Evolutionary conservation across 2,329 filamentous ascomycete species (phyloP).

Genomic region (Graphilbum ipis-grandicollis): DNA sequence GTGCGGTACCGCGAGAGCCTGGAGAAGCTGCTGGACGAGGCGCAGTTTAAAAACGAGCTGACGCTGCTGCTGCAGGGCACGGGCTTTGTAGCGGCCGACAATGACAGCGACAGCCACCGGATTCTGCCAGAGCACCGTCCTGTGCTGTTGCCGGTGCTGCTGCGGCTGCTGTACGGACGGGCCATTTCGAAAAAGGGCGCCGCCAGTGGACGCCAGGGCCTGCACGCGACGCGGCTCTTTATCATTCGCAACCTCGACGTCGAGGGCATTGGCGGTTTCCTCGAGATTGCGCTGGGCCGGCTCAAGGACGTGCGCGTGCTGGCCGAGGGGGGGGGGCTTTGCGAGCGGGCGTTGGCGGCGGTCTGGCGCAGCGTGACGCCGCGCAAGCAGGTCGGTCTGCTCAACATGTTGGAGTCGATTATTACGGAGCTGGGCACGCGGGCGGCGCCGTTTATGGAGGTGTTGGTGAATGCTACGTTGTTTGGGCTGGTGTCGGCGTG

Average conservation of each 20-base stretch:
- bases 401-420: slow-evolving; percentile 82
- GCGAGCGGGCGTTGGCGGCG: slow-evolving; percentile 29
- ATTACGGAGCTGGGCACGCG: slow-evolving; percentile 68
- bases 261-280: slow-evolving; percentile 60
- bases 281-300: slow-evolving; percentile 59
- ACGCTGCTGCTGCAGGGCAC: slow-evolving; percentile 56
- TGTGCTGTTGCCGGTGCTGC: slow-evolving; percentile 67
- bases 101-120: slow-evolving; percentile 37
- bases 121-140: slow-evolving; percentile 57
- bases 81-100: neutral
- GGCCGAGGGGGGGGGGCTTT: slow-evolving; percentile 22
- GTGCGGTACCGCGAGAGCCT: slow-evolving; percentile 71
- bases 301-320: slow-evolving; percentile 45
- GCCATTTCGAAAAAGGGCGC: slow-evolving; percentile 68
- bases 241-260: slow-evolving; percentile 62
- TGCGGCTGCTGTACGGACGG: slow-evolving; percentile 77
- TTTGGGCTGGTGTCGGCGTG: slow-evolving; percentile 65
- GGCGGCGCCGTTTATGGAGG: slow-evolving; percentile 48
- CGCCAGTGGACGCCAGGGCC: slow-evolving; percentile 60
- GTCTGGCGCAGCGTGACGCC: slow-evolving; percentile 31
- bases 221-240: slow-evolving; percentile 66
- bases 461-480: slow-evolving; percentile 58
- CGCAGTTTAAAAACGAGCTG: slow-evolving; percentile 85
- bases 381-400: slow-evolving; percentile 74
- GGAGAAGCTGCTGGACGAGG: slow-evolving; percentile 74